Conservation (phyloP, 345 rosid genomes). For the Populus simonii region DNA sequence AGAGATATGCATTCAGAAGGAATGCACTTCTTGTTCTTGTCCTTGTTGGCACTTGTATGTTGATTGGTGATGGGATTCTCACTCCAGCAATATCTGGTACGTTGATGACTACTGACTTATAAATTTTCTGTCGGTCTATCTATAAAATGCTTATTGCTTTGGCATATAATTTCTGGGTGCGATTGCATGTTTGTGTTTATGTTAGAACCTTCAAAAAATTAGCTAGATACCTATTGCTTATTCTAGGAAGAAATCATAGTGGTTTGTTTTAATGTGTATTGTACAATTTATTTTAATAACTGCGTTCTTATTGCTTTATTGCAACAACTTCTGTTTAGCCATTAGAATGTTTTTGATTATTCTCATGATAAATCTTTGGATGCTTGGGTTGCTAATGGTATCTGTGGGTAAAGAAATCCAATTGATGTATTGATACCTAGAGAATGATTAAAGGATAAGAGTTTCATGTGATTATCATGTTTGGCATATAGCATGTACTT, state of each 20-base stretch:
- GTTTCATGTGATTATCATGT: background rate
- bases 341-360: background rate
- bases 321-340: background rate
- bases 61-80: constrained; percentile 94
- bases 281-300: background rate
- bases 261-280: background rate
- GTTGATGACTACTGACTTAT: background rate
- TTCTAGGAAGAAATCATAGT: background rate
- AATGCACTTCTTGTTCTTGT: constrained; percentile 65
- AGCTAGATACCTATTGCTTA: background rate
- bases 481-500: background rate
- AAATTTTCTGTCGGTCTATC: background rate
- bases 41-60: constrained; percentile 89
- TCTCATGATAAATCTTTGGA: background rate
- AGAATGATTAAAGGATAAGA: background rate
- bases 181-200: background rate
- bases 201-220: background rate
- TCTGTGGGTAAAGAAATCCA: background rate
- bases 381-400: background rate
- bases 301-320: background rate
- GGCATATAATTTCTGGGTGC: background rate
- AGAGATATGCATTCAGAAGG: constrained; percentile 52
- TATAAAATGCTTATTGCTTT: background rate
- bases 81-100: constrained; percentile 98
- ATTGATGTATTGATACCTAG: background rate